These are phyloP conservation scores for Candida albicans DNA, from an alignment of 1,139 yeast species.

Conservation along the genomic window DNA sequence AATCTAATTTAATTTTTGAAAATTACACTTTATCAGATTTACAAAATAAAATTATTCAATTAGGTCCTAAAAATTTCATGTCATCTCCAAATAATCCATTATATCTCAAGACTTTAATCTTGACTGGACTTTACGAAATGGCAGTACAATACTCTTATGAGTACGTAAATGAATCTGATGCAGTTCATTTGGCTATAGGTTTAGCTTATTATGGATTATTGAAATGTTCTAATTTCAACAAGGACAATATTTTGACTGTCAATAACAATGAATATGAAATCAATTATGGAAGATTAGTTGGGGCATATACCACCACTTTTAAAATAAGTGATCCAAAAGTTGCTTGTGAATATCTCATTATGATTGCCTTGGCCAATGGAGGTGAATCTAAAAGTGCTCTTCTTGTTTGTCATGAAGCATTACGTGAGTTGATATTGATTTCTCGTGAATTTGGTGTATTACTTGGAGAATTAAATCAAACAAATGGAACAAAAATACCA, in stretches of 20 bases:
- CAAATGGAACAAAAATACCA: constrained; percentile 75
- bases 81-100: constrained; percentile 60
- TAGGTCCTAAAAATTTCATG: constrained; percentile 75
- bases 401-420: constrained; percentile 70
- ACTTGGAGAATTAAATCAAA: constrained; percentile 70
- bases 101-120: constrained; percentile 72
- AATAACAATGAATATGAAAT: constrained; percentile 43
- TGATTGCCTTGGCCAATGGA: constrained; percentile 55
- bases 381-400: constrained; percentile 40
- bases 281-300: constrained; percentile 60
- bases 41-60: constrained; percentile 67
- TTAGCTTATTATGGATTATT: constrained; percentile 74
- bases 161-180: constrained; percentile 72
- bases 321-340: constrained; percentile 84
- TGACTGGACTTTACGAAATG: constrained; percentile 79
- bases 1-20: constrained; percentile 57
- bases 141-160: constrained; percentile 73
- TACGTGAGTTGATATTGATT: constrained; percentile 80
- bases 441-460: constrained; percentile 82
- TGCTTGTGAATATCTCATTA: constrained; percentile 82
- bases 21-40: constrained; percentile 72
- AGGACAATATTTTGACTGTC: constrained; percentile 34
- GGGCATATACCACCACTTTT: constrained; percentile 77
- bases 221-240: constrained; percentile 42
- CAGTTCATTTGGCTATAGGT: constrained; percentile 87